A percentile compares a stretch with the other conserved stretches of the same genome.
Conservation (phyloP, 1,284 basidiomycete genomes). For the Thecaphora thlaspeos region DNA sequence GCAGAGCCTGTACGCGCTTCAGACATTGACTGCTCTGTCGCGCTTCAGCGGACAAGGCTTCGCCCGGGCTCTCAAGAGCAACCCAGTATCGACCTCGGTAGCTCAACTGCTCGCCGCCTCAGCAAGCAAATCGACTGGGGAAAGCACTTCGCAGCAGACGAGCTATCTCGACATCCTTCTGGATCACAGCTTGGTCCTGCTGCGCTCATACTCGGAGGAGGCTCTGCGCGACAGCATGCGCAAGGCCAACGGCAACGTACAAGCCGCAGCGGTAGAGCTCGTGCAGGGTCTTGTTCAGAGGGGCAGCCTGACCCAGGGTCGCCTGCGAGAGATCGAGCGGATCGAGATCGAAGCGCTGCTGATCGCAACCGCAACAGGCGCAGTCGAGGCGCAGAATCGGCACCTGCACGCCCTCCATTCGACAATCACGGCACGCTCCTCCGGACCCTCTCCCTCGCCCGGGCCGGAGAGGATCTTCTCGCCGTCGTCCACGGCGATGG, state of each 20-base stretch:
- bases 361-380: slow-evolving; percentile 65
- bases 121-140: slow-evolving; percentile 5
- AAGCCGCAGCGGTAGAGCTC: slow-evolving; percentile 73
- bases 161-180: slow-evolving; percentile 28
- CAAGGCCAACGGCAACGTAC: slow-evolving; percentile 60
- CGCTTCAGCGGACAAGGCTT: slow-evolving; percentile 86
- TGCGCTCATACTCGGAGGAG: slow-evolving; percentile 11
- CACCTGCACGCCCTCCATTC: slow-evolving; percentile 87
- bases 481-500: neutral
- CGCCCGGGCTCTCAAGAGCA: slow-evolving; percentile 52
- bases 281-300: slow-evolving; percentile 77
- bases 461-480: neutral
- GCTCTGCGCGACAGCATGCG: neutral
- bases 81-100: slow-evolving; percentile 13
- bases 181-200: slow-evolving; percentile 19
- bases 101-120: neutral
- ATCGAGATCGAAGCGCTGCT: slow-evolving; percentile 74
- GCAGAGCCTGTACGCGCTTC: slow-evolving; percentile 67
- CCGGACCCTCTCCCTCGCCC: neutral
- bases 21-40: slow-evolving; percentile 74
- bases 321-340: slow-evolving; percentile 65
- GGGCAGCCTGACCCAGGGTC: slow-evolving; percentile 69
- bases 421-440: slow-evolving; percentile 57
- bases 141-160: slow-evolving; percentile 1
- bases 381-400: slow-evolving; percentile 65